Conservation (phyloP, 1,284 basidiomycete species). For the Meira nashicola region DNA sequence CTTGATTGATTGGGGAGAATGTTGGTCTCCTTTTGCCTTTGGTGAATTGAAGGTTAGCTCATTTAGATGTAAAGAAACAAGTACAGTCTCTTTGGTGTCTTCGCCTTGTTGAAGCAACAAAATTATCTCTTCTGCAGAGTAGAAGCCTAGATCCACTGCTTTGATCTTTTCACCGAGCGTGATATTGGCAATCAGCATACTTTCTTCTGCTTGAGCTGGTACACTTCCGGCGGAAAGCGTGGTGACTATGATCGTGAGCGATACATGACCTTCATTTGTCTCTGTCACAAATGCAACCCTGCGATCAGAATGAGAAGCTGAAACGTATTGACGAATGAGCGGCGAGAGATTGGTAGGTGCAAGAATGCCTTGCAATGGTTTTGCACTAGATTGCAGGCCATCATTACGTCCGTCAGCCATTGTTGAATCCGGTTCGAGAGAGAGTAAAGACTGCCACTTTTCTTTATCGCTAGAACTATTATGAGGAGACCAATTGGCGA, state of each 20-base stretch:
- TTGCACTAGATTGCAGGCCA: background rate
- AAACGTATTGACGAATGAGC: no score
- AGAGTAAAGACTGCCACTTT: background rate
- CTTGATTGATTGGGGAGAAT: no score
- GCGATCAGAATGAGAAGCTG: no score
- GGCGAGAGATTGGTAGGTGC: no score
- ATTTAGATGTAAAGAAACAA: background rate
- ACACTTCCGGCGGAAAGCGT: no score
- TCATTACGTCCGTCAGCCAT: background rate
- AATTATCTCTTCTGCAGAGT: background rate
- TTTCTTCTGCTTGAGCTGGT: no score
- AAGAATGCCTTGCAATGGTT: no score
- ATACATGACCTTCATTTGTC: no score
- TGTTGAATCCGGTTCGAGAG: background rate
- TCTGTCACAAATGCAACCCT: no score
- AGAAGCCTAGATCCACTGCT: background rate
- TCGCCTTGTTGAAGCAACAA: background rate
- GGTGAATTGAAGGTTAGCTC: background rate
- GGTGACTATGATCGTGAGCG: no score
- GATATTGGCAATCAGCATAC: no score
- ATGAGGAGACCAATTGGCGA: background rate
- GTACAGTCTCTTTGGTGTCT: background rate
- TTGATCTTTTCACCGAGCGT: background rate
- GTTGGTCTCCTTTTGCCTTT: background rate
- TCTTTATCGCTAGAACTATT: background rate